These are phyloP conservation scores for Tuber calosporum DNA, from an alignment of 495 filamentous ascomycete species.

Conservation along the genomic window DNA sequence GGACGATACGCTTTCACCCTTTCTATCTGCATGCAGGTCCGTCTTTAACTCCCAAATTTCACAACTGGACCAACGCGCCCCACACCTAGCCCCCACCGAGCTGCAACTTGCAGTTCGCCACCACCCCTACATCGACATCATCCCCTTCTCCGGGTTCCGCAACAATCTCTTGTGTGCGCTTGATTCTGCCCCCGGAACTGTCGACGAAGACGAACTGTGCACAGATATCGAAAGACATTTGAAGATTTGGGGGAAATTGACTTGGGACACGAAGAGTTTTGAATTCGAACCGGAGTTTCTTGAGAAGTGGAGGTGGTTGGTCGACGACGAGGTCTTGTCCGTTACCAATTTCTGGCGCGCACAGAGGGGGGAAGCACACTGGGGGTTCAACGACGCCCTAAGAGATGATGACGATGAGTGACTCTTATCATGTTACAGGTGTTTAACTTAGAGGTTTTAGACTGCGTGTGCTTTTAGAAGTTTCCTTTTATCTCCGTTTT, in stretches of 20 bases:
- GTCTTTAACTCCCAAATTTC: not conserved
- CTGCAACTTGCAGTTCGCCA: constrained; percentile 46
- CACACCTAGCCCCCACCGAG: constrained; percentile 47
- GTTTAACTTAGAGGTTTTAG: not conserved
- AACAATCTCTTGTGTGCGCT: constrained; percentile 49
- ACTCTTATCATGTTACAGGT: not conserved
- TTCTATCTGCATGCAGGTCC: not conserved
- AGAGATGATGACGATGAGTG: not conserved
- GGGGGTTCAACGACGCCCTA: not conserved
- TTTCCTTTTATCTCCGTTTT: not conserved
- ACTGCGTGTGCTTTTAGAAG: not conserved
- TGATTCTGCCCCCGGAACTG: constrained; percentile 11
- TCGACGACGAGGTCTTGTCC: constrained; percentile 30
- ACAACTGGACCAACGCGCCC: constrained; percentile 37
- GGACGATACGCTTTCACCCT: constrained; percentile 24
- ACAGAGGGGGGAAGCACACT: constrained; percentile 29
- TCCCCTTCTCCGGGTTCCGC: constrained; percentile 49
- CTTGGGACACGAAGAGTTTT: constrained; percentile 37
- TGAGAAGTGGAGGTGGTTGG: constrained; percentile 39
- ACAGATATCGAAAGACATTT: constrained; percentile 43
- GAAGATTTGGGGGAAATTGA: constrained; percentile 32
- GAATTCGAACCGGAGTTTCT: constrained; percentile 36
- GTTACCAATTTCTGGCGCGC: constrained; percentile 41
- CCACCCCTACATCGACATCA: constrained; percentile 52
- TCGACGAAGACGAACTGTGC: constrained; percentile 49